Percentiles rank a stretch among this genome's conserved stretches.
Conservation (phyloP, 2,329 filamentous ascomycete genomes). For the Sporothrix curviconia region DNA sequence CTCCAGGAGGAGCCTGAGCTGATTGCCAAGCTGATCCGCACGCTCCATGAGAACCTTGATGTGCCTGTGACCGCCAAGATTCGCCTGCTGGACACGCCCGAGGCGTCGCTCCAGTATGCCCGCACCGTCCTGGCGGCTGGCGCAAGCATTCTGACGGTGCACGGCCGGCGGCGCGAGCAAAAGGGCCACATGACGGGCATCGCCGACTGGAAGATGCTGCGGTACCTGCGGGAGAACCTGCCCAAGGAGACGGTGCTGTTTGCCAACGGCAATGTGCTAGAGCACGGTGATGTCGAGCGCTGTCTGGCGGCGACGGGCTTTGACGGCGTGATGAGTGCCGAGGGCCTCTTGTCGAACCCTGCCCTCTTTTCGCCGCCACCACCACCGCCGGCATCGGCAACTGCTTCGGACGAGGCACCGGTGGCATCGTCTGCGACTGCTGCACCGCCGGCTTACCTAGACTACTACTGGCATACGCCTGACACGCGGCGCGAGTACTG, state of each 20-base stretch:
- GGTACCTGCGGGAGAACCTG: constrained; percentile 73
- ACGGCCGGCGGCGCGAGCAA: constrained; percentile 81
- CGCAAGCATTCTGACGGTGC: constrained; percentile 87
- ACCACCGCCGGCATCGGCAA: constrained; percentile 24
- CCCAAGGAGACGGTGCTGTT: constrained; percentile 88
- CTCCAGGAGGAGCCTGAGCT: constrained; percentile 86
- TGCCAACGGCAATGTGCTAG: constrained; percentile 90
- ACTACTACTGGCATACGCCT: constrained; percentile 15
- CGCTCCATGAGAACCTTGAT: constrained; percentile 67
- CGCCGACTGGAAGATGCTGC: constrained; percentile 84
- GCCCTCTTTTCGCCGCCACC: constrained; percentile 72
- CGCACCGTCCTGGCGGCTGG: constrained; percentile 79
- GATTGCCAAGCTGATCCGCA: constrained; percentile 75
- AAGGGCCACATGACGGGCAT: constrained; percentile 93
- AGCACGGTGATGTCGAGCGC: constrained; percentile 65
- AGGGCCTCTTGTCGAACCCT: constrained; percentile 90
- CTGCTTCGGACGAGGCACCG: neutral
- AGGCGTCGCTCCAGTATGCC: constrained; percentile 84
- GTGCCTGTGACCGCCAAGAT: constrained; percentile 95
- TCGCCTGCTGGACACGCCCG: constrained; percentile 75
- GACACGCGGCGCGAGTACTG: constrained; percentile 69
- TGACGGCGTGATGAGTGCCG: constrained; percentile 92
- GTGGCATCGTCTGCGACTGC: neutral
- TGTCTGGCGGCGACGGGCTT: constrained; percentile 81
- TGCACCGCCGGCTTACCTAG: neutral